These are phyloP conservation scores for Sclerotinia nivalis DNA, from an alignment of 2,329 filamentous ascomycete genomes.

Conservation along the genomic window DNA sequence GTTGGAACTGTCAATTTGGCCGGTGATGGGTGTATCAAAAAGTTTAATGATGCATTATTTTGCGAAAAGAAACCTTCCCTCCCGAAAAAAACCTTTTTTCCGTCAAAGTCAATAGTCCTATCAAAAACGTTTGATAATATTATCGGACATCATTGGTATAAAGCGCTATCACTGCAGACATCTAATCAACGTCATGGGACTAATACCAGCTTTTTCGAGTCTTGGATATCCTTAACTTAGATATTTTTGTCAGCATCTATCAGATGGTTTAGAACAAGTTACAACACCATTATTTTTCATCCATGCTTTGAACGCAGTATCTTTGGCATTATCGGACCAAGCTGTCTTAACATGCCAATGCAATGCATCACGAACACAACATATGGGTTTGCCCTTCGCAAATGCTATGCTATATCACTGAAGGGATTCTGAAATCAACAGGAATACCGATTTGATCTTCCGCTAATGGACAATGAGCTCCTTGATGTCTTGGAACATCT, in stretches of 20 bases:
- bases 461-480: constrained; percentile 1
- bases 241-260: no score
- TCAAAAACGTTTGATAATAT: not conserved
- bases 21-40: no score
- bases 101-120: not conserved
- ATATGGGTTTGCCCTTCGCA: constrained; percentile 20
- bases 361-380: constrained; percentile 27
- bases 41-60: not conserved
- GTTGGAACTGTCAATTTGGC: constrained; percentile 34
- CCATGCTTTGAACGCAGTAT: constrained; percentile 51
- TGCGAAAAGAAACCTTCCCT: not conserved
- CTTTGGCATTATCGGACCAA: constrained; percentile 57
- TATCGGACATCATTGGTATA: constrained; percentile 27
- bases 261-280: no score
- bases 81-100: no score
- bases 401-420: constrained; percentile 31
- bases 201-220: constrained; percentile 26
- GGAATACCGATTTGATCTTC: constrained; percentile 28
- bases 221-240: constrained; percentile 4
- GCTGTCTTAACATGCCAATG: constrained; percentile 30
- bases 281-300: not conserved
- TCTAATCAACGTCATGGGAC: constrained; percentile 24
- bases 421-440: constrained; percentile 33
- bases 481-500: not conserved
- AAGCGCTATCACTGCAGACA: constrained; percentile 30